A percentile compares a stretch with the other conserved stretches of the same genome.
Evolutionary conservation across 176 grass and related monocot species (phyloP).

Genomic region (Musa itinerans): DNA sequence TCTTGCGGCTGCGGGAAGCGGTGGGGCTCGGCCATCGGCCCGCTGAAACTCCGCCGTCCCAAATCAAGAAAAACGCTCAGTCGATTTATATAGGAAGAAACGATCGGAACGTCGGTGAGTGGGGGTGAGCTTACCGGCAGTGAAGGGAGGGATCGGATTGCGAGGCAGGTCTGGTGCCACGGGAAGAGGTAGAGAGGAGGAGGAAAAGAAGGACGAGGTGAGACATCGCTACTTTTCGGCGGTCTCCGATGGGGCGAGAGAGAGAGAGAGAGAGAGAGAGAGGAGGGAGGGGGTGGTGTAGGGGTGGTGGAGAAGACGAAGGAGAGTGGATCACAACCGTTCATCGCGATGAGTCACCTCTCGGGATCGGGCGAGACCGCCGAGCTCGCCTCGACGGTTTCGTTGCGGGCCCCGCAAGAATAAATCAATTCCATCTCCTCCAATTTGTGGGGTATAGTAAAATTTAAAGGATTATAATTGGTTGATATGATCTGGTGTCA

Average conservation of each 20-base stretch:
- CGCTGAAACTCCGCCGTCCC: slow-evolving; percentile 17
- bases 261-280: background rate
- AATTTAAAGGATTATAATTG: no score
- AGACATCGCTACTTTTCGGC: background rate
- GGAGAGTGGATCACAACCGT: background rate
- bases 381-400: no score
- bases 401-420: no score
- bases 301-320: background rate
- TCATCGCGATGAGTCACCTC: no score
- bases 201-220: background rate
- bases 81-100: no score
- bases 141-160: background rate
- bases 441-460: no score
- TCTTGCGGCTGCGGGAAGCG: slow-evolving; percentile 78
- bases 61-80: background rate
- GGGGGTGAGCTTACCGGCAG: background rate
- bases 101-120: background rate
- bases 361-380: no score
- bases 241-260: no score
- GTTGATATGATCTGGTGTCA: no score
- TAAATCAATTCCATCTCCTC: no score
- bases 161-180: background rate
- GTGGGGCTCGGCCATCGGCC: slow-evolving; percentile 85
- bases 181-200: background rate
- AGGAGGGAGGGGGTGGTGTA: fast-evolving